Percentiles rank a stretch among this genome's conserved stretches.
Conservation (phyloP, 73 alveolate species). For the Tetrahymena borealis region DNA sequence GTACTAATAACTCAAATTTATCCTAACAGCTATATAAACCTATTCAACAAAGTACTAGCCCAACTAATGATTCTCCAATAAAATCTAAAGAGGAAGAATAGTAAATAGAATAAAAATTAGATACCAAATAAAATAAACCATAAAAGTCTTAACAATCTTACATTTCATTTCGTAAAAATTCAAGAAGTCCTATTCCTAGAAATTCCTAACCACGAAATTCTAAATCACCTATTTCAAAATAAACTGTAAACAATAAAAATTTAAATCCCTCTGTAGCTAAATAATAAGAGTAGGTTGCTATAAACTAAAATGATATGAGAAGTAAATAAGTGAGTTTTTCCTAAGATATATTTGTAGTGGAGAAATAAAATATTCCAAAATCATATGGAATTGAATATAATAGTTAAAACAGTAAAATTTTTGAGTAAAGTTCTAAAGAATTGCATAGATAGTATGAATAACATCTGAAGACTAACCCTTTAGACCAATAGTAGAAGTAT, state of each 20-base stretch:
- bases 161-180: neutral
- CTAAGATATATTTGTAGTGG: neutral
- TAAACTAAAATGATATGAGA: neutral
- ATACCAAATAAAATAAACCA: neutral
- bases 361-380: neutral
- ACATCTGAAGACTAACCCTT: neutral
- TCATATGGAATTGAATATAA: neutral
- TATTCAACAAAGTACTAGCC: neutral
- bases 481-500: neutral
- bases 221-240: neutral
- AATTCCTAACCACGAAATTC: neutral
- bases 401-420: neutral
- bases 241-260: neutral
- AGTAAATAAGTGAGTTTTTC: neutral
- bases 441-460: neutral
- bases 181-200: neutral
- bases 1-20: neutral
- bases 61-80: neutral
- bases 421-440: neutral
- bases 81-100: neutral
- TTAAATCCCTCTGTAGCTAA: neutral
- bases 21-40: neutral
- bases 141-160: neutral
- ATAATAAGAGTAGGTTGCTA: neutral
- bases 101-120: neutral